A percentile compares a stretch with the other conserved stretches of the same genome.
phyloP scores from a whole-genome alignment of 257 asterid genomes.

The Jasminum sambac region DNA sequence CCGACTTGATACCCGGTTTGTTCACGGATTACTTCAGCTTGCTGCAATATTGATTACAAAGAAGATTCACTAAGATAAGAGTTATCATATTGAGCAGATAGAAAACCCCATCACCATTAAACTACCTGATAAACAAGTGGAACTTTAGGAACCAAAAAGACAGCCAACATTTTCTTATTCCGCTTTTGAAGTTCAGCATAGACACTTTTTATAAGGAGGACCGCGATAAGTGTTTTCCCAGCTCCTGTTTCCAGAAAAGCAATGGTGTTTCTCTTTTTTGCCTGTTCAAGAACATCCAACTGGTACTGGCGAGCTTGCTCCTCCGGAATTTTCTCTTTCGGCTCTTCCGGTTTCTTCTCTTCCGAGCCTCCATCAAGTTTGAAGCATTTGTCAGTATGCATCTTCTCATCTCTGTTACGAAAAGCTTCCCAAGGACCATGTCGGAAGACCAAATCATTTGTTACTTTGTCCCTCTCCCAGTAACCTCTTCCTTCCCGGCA shows the following conservation, averaged over 20 bases:
- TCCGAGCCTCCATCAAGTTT: conserved; percentile 36
- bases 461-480: conserved; percentile 91
- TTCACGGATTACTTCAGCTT: conserved; percentile 97
- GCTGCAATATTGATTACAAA: conserved; percentile 51
- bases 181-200: conserved; percentile 58
- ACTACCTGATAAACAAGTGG: conserved; percentile 98
- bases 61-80: conserved; percentile 13
- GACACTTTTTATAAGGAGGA: conserved; percentile 83
- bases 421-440: conserved; percentile 80
- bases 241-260: conserved; percentile 99
- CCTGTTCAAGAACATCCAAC: conserved; percentile 97
- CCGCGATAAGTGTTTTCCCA: conserved; percentile 93
- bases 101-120: conserved; percentile 13
- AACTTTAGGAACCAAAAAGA: conserved; percentile 97
- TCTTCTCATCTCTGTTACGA: conserved; percentile 53
- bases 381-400: conserved; percentile 36
- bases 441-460: conserved; percentile 73
- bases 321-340: conserved; percentile 61
- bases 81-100: conserved; percentile 21
- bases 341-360: conserved; percentile 55
- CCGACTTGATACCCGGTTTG: conserved; percentile 92
- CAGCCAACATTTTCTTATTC: conserved; percentile 86
- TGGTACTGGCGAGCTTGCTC: conserved; percentile 96
- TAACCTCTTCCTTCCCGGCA: conserved; percentile 69
- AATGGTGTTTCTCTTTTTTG: conserved; percentile 80